These are phyloP conservation scores for Leccinum olivaceopallidum DNA, from an alignment of 768 basidiomycete species.

Conservation along the genomic window DNA sequence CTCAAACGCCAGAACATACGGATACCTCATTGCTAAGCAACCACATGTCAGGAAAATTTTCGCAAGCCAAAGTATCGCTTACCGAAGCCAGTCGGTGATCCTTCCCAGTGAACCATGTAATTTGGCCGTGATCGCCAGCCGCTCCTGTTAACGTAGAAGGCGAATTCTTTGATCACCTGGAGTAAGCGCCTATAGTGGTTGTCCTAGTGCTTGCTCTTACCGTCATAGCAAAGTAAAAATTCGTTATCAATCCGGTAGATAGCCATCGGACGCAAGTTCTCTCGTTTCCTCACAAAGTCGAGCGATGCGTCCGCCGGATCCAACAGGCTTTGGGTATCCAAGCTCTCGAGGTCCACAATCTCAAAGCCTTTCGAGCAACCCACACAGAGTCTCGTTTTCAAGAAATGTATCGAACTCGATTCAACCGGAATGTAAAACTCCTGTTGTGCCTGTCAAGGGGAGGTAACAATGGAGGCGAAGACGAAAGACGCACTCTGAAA, in stretches of 20 bases:
- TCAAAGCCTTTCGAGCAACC: constrained; percentile 98
- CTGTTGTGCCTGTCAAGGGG: constrained; percentile 30
- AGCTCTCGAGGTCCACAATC: constrained; percentile 94
- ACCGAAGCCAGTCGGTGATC: constrained; percentile 93
- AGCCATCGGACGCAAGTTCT: constrained; percentile 89
- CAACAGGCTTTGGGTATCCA: constrained; percentile 94
- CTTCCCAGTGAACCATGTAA: constrained; percentile 98
- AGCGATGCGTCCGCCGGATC: constrained; percentile 90
- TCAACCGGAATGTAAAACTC: constrained; percentile 85
- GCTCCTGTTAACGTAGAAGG: constrained; percentile 97
- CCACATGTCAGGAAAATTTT: constrained; percentile 5
- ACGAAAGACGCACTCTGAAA: constrained; percentile 66
- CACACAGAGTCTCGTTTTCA: constrained; percentile 96
- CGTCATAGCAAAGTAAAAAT: constrained; percentile 96
- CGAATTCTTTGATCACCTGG: constrained; percentile 68
- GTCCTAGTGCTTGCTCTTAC: constrained; percentile 44
- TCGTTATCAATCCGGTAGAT: constrained; percentile 97
- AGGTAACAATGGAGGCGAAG: not conserved
- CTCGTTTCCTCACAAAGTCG: constrained; percentile 90
- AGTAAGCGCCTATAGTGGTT: constrained; percentile 8
- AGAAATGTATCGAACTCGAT: constrained; percentile 93
- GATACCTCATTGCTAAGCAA: constrained; percentile 83
- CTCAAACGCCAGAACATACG: constrained; percentile 96
- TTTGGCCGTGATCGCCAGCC: constrained; percentile 88
- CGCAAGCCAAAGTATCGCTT: constrained; percentile 15